Percentiles rank a stretch among this genome's conserved stretches.
Conservation (phyloP, 306 rosid genomes). For the Vicia villosa region DNA sequence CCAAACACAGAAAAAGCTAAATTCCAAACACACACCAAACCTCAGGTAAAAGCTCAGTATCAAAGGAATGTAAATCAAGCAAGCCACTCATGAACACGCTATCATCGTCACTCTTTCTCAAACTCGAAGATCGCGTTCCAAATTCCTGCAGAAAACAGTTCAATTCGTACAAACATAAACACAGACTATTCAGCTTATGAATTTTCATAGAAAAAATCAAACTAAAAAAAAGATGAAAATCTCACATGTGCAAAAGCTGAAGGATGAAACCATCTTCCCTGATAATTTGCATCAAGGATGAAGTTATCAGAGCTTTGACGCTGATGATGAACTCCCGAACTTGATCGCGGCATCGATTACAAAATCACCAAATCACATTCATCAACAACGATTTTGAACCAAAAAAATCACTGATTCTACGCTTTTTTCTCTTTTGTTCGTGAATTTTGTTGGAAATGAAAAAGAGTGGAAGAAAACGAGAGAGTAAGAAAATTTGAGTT, state of each 20-base stretch:
- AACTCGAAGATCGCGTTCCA: conserved; percentile 69
- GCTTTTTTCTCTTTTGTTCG: not conserved
- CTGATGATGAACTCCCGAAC: conserved; percentile 58
- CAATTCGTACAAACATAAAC: not conserved
- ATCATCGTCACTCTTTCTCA: conserved; percentile 74
- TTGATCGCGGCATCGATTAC: conserved; percentile 63
- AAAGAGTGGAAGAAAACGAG: conserved; percentile 19
- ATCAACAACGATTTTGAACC: conserved; percentile 32
- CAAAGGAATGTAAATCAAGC: conserved; percentile 80
- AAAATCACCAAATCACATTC: conserved; percentile 57
- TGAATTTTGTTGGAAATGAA: conserved; percentile 1
- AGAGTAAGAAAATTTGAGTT: conserved; percentile 37
- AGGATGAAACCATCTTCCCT: conserved; percentile 60
- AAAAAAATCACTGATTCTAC: not conserved
- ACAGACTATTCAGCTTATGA: not conserved
- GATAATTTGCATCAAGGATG: conserved; percentile 49
- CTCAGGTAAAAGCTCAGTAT: conserved; percentile 77
- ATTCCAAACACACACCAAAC: conserved; percentile 44
- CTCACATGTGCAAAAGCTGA: conserved; percentile 63
- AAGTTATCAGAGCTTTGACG: conserved; percentile 72
- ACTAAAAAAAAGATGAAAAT: conserved; percentile 13
- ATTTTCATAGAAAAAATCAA: not conserved
- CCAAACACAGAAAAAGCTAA: not conserved
- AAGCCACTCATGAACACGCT: conserved; percentile 60
- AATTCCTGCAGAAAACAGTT: conserved; percentile 55